phyloP scores from a whole-genome alignment of 2,329 filamentous ascomycete species.

The Nemania sp. region DNA sequence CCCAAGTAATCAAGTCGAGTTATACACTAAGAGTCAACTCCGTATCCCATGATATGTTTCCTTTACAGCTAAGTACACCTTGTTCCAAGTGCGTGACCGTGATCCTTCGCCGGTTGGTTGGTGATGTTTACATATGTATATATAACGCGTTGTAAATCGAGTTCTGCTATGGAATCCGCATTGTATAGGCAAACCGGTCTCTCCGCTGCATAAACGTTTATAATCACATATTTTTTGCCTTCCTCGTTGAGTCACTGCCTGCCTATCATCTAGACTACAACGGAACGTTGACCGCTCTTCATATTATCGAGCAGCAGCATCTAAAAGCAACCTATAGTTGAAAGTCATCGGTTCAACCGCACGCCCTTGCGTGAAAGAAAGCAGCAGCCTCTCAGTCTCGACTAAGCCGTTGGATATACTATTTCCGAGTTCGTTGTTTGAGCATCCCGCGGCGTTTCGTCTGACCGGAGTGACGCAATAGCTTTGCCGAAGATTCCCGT shows the following conservation, averaged over 20 bases:
- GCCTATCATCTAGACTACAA: too few relatives aligned
- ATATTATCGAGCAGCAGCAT: too few relatives aligned
- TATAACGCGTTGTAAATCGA: background rate
- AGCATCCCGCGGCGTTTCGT: too few relatives aligned
- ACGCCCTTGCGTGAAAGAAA: too few relatives aligned
- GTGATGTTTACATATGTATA: conserved; percentile 9
- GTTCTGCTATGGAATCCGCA: background rate
- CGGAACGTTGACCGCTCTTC: too few relatives aligned
- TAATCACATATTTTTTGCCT: too few relatives aligned
- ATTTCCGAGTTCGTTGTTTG: too few relatives aligned
- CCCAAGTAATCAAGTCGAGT: too few relatives aligned
- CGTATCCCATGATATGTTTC: conserved; percentile 17
- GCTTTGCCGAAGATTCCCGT: background rate
- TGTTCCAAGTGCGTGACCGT: background rate
- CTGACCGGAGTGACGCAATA: conserved; percentile 5
- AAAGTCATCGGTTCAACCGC: background rate
- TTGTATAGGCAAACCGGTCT: background rate
- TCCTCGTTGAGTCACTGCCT: too few relatives aligned
- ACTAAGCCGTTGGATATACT: background rate
- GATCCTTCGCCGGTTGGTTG: conserved; percentile 2
- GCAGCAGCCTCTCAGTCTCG: background rate
- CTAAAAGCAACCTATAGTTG: too few relatives aligned
- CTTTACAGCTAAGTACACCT: background rate
- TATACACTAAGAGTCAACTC: conserved; percentile 3
- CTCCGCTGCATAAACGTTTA: conserved; percentile 8